Conservation (phyloP, 2,329 filamentous ascomycete species). For the Xylaria digitata region DNA sequence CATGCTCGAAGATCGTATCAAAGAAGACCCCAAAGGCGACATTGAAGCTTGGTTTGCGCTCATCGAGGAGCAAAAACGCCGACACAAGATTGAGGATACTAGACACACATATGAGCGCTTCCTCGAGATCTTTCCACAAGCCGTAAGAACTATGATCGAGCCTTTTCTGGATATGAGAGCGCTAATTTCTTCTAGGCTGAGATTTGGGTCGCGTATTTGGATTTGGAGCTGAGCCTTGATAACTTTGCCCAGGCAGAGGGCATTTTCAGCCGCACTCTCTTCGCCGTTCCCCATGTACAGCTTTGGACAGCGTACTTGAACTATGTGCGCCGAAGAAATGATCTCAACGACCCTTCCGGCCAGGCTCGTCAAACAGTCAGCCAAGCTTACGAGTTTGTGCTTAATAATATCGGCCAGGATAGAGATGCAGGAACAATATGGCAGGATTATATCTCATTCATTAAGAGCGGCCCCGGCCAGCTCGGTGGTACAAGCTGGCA, state of each 20-base stretch:
- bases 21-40: constrained; percentile 91
- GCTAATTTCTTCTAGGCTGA: constrained; percentile 75
- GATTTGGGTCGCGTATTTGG: constrained; percentile 88
- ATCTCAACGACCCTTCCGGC: constrained; percentile 83
- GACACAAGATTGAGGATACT: constrained; percentile 83
- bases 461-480: constrained; percentile 86
- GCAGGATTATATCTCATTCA: constrained; percentile 94
- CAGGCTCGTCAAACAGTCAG: constrained; percentile 82
- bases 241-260: constrained; percentile 83
- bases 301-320: constrained; percentile 95
- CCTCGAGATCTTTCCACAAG: constrained; percentile 86
- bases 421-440: constrained; percentile 90
- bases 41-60: constrained; percentile 90
- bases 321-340: constrained; percentile 92
- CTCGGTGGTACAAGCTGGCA: constrained; percentile 92
- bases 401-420: constrained; percentile 90
- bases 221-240: constrained; percentile 89
- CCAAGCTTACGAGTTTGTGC: constrained; percentile 91
- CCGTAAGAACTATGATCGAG: constrained; percentile 71
- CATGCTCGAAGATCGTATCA: constrained; percentile 88
- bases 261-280: constrained; percentile 83
- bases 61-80: constrained; percentile 84
- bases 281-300: constrained; percentile 82
- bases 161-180: constrained; percentile 8
- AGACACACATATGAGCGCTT: constrained; percentile 87